Conservation (phyloP, 2,329 filamentous ascomycete species). For the Emmonsiellopsis sp. region DNA sequence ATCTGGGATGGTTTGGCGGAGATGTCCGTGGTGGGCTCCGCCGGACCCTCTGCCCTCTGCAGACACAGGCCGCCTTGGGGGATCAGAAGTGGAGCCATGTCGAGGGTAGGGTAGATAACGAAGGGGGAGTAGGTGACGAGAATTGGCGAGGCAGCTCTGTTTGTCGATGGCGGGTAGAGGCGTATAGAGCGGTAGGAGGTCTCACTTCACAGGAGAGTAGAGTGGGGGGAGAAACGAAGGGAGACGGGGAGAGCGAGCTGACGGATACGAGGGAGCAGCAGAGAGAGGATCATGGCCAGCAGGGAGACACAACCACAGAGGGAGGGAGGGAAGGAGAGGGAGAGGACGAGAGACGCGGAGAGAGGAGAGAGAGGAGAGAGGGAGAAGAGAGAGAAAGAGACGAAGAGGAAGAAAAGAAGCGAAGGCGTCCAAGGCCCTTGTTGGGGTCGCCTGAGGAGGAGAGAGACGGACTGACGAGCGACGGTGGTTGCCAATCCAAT, state of each 20-base stretch:
- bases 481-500: not conserved
- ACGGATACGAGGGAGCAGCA: not conserved
- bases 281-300: constrained; percentile 5
- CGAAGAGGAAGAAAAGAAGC: not conserved
- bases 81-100: constrained; percentile 28
- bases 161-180: constrained; percentile 4
- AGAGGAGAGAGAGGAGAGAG: constrained; percentile 9
- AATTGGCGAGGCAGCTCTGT: constrained; percentile 19
- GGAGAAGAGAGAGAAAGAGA: not conserved
- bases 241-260: constrained; percentile 3
- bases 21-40: constrained; percentile 18
- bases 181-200: constrained; percentile 6
- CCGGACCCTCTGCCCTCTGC: constrained; percentile 20
- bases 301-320: constrained; percentile 2
- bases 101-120: constrained; percentile 4
- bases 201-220: not conserved
- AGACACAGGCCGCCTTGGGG: constrained; percentile 34
- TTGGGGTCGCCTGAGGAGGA: not conserved
- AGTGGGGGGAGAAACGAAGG: not conserved
- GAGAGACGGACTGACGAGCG: not conserved
- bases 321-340: not conserved
- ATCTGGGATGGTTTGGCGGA: constrained; percentile 31
- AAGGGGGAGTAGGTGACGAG: constrained; percentile 14
- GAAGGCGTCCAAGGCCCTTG: not conserved
- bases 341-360: not conserved